Base-by-base conservation (phyloP, 768 basidiomycete genomes). In the Serendipita sp. region DNA sequence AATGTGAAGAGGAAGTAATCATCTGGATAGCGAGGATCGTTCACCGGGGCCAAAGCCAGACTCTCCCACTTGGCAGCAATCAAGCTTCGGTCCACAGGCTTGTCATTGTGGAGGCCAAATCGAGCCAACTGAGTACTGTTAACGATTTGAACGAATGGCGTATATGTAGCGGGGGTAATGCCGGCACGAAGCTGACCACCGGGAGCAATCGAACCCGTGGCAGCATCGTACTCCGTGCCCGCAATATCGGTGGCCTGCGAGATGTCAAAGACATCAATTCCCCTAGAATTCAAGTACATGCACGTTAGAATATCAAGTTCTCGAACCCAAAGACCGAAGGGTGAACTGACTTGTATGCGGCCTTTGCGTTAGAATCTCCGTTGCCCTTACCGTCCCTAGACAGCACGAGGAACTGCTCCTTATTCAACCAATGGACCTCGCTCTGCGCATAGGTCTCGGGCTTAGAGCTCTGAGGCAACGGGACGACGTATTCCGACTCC, bases 11-110 rank as follows among this genome's bases (percentile, higher is more conserved):
- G 70, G 75, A 86, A 86, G 69, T 79, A 85, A 67, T 86, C 85
- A 65, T 86, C 72, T 0, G 84, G 85, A 70, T 73, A 77, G 0
- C 66, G 70, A 1, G 75, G 70, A 64, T 82, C 82, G 11, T 74
- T 68, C 20, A 77, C 77, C 0, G 83, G 78, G 2, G 80, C 83
- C 4, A 86, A 72, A 5, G 82, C 79, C 14, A 84, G 73, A 1
- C 80, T 81, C 67, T 86, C 85, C 82, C 83, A 86, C 71, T 86
- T 86, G 0, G 77, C 78, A 64, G 78, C 77, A 56, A 86, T 78
- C n/a, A 84, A 74, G 0, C 77, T 80, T 34, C 73, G 64, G 64
- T 83, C 78, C 61, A 75, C 71, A 3, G 78, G 79, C 33, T 75
- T 71, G 79, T 82, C 81, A 65, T 82, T 82, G 65, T 84, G 83